Conservation (phyloP, 345 rosid species). For the Populus euphratica region DNA sequence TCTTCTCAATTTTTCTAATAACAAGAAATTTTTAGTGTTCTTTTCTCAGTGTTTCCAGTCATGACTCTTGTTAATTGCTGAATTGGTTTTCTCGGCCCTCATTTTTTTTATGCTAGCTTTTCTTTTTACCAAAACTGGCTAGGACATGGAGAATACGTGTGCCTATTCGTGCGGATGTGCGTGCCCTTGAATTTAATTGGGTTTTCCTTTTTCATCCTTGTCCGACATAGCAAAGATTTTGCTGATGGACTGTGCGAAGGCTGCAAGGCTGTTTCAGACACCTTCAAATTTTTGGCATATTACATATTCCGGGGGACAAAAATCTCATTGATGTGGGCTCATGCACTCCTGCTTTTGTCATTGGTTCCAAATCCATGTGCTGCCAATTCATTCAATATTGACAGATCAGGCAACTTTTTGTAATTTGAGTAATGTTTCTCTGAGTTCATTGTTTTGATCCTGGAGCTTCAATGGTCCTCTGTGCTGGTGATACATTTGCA, state of each 20-base stretch:
- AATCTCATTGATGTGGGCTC: slow-evolving; percentile 21
- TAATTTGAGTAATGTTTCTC: background rate
- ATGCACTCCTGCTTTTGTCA: slow-evolving; percentile 13
- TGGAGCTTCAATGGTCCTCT: background rate
- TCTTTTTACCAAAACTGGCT: slow-evolving; percentile 22
- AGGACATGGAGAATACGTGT: slow-evolving; percentile 14
- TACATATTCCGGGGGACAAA: slow-evolving; percentile 12
- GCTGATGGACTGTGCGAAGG: slow-evolving; percentile 19
- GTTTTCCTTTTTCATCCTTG: slow-evolving; percentile 10
- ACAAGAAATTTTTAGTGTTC: slow-evolving; percentile 31
- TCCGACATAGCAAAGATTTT: slow-evolving; percentile 16
- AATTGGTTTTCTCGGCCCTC: background rate
- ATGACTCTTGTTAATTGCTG: background rate
- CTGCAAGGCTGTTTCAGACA: slow-evolving; percentile 17
- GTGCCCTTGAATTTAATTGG: slow-evolving; percentile 12
- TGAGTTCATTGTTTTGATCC: background rate
- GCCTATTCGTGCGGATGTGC: slow-evolving; percentile 9
- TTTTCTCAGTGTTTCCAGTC: background rate
- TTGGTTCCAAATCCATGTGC: slow-evolving; percentile 15
- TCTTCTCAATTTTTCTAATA: slow-evolving; percentile 39
- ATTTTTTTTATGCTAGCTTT: background rate
- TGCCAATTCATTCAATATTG: background rate
- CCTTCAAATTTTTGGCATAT: slow-evolving; percentile 22
- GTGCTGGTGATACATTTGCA: background rate
- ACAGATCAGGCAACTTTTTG: background rate